Percentiles rank a stretch among this genome's conserved stretches.
Conservation (phyloP, 257 asterid species). For the Nicotiana otophora region DNA sequence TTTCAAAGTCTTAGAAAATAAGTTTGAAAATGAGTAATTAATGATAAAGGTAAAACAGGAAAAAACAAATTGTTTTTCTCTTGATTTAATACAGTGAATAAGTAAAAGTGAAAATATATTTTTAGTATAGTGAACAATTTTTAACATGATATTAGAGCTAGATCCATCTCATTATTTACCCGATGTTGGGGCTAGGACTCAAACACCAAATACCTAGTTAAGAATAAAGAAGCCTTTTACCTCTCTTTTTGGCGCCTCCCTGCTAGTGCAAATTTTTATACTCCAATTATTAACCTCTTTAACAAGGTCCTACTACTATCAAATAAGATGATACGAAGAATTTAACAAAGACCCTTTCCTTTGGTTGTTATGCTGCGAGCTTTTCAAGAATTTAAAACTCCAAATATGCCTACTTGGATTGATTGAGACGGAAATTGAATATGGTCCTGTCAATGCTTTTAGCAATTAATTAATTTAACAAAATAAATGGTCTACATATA, state of each 20-base stretch:
- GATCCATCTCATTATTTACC: too few relatives aligned
- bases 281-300: background rate
- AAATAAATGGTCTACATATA: background rate
- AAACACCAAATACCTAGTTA: too few relatives aligned
- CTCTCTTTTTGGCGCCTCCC: background rate
- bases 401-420: background rate
- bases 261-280: background rate
- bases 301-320: background rate
- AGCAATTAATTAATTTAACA: background rate
- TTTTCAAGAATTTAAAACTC: background rate
- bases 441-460: background rate
- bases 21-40: too few relatives aligned
- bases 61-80: too few relatives aligned
- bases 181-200: too few relatives aligned
- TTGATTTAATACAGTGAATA: too few relatives aligned
- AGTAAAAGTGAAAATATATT: too few relatives aligned
- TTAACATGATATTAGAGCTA: too few relatives aligned
- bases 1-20: too few relatives aligned
- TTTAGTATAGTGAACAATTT: too few relatives aligned
- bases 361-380: background rate
- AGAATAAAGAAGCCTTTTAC: too few relatives aligned
- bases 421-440: background rate
- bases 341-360: background rate
- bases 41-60: too few relatives aligned
- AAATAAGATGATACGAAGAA: background rate